Base-by-base conservation (phyloP, 1,139 yeast species). In the Sugiyamaella pinicola region DNA sequence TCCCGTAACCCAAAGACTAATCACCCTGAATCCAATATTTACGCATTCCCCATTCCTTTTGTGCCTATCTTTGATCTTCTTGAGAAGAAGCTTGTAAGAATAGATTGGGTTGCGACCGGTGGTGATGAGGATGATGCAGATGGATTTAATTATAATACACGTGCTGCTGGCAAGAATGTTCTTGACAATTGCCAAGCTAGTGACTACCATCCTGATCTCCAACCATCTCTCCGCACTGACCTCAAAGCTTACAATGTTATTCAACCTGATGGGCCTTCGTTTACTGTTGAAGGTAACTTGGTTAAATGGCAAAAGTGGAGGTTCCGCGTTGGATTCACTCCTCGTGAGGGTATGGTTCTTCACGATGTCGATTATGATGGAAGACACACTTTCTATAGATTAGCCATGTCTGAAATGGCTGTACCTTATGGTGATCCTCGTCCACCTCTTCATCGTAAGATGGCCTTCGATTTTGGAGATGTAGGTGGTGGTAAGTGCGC, bases 381-480 rank as follows among this genome's bases (percentile, higher is more conserved):
- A 54, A 83, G 96, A 73, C 85, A 85, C 55, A 74, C 83, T 43
- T 83, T 87, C 70, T 87, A 88, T 78, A 81, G 96, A 72, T 72
- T 87, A 54, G 80, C 95, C 1, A 76, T 87, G 61, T 82, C 88
- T 47, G 96, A 88, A 73, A 88, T 88, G 96, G 86, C 95, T 35
- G 96, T 88, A 58, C 96, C 96, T 29, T 88, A 88, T 67, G 95
- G 91, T 66, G 95, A 87, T 69, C 95, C 95, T 62, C 81, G 95
- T 71, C 87, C 89, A 56, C 96, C 96, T 58, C 83, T 82, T 74
- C 95, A 87, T 74, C 82, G 96, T 77, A 88, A 88, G 75, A 95
- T 87, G 77, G 96, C 96, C 28, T 88, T 88, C 65, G 96, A 88
- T 71, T 79, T 88, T 66, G 96, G 96, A 69, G 96, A 88, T 70